A percentile compares a stretch with the other conserved stretches of the same genome.
Evolutionary conservation across 257 asterid species (phyloP).

Genomic region (Linaria vulgaris): DNA sequence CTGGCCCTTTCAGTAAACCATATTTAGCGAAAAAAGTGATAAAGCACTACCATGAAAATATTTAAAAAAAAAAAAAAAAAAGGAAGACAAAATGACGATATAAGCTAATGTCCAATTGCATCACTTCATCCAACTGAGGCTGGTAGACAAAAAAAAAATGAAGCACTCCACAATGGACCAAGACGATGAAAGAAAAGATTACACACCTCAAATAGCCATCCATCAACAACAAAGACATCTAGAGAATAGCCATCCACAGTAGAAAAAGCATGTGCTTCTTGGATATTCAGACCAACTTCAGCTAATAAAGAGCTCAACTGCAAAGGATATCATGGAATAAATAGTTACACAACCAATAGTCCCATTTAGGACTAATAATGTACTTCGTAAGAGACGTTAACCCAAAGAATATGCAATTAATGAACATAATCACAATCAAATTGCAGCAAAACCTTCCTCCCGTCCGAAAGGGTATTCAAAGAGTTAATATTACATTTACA

Average conservation of each 20-base stretch:
- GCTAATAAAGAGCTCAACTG: conserved; percentile 94
- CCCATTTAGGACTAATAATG: not conserved
- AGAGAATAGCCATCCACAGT: conserved; percentile 91
- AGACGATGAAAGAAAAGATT: conserved; percentile 13
- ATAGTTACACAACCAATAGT: conserved; percentile 26
- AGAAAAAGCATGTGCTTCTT: conserved; percentile 98
- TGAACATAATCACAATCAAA: too few relatives aligned
- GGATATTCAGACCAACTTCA: conserved; percentile 94
- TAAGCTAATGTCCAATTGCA: not conserved
- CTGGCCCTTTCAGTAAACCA: too few relatives aligned
- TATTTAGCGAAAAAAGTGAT: too few relatives aligned
- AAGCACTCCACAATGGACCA: conserved; percentile 12
- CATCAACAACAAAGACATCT: conserved; percentile 97
- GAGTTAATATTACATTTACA: too few relatives aligned
- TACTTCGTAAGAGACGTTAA: too few relatives aligned
- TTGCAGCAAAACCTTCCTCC: too few relatives aligned
- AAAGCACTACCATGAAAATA: not conserved
- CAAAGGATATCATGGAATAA: conserved; percentile 29
- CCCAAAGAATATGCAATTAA: too few relatives aligned
- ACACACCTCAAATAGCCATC: conserved; percentile 89
- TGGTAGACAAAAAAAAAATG: conserved; percentile 3
- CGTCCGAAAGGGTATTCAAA: too few relatives aligned
- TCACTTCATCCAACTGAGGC: not conserved
- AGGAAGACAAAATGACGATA: conserved; percentile 16
- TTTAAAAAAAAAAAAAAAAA: not conserved